A percentile compares a stretch with the other conserved stretches of the same genome.
Evolutionary conservation across 805 yeast species (phyloP).

Genomic region (Schwanniomyces pseudopolymorphus): DNA sequence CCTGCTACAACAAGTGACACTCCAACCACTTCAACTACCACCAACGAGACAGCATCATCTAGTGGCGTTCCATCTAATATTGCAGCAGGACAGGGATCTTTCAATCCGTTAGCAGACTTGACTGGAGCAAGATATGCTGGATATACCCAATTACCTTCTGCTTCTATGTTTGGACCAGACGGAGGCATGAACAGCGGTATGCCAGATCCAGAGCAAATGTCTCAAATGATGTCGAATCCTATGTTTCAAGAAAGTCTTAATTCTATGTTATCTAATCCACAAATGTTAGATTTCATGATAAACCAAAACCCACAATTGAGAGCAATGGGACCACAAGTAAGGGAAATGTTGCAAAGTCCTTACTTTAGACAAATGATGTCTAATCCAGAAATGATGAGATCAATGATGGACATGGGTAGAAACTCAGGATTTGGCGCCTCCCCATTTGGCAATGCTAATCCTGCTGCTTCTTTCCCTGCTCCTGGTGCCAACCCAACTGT

Average conservation of each 20-base stretch:
- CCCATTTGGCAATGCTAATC: slow-evolving; percentile 21
- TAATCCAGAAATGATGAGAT: slow-evolving; percentile 86
- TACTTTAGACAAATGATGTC: slow-evolving; percentile 64
- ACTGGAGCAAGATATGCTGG: slow-evolving; percentile 98
- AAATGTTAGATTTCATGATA: slow-evolving; percentile 80
- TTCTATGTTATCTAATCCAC: slow-evolving; percentile 81
- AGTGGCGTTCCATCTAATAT: slow-evolving; percentile 69
- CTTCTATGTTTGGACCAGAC: slow-evolving; percentile 89
- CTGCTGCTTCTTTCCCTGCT: slow-evolving; percentile 21
- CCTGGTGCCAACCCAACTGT: slow-evolving; percentile 41
- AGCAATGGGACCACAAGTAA: slow-evolving; percentile 84
- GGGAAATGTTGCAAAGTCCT: slow-evolving; percentile 83
- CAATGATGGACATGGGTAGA: slow-evolving; percentile 74
- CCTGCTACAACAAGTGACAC: slow-evolving; percentile 25
- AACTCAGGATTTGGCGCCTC: slow-evolving; percentile 40
- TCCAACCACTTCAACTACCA: slow-evolving; percentile 17
- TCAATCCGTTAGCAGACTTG: slow-evolving; percentile 86
- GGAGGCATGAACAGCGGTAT: slow-evolving; percentile 77
- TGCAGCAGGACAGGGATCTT: slow-evolving; percentile 84
- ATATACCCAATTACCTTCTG: slow-evolving; percentile 80
- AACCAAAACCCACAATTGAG: slow-evolving; percentile 82
- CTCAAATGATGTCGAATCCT: slow-evolving; percentile 77
- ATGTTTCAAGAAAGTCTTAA: slow-evolving; percentile 79
- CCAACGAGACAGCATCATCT: slow-evolving; percentile 15
- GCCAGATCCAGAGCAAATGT: slow-evolving; percentile 75